A percentile compares a stretch with the other conserved stretches of the same genome.
Conservation (phyloP, 1,284 basidiomycete genomes). For the Tilletia indica region DNA sequence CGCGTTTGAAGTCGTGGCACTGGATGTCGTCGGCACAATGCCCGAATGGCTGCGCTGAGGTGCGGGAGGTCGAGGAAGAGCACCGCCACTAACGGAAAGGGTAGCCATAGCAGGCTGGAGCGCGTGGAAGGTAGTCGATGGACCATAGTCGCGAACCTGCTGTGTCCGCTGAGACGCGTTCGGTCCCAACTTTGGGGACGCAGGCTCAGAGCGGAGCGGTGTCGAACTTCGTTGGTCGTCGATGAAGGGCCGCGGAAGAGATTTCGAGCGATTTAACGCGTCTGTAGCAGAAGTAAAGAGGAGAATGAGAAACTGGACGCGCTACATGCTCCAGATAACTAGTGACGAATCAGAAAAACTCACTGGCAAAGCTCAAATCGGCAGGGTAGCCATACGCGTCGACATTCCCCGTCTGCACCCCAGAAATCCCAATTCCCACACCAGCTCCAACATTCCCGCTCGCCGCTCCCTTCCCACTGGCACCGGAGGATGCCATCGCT, state of each 20-base stretch:
- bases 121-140: conserved; percentile 14
- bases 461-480: not conserved
- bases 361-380: not conserved
- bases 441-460: not conserved
- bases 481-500: not conserved
- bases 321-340: too few species aligned
- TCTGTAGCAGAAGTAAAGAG: conserved; percentile 22
- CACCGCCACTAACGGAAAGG: not conserved
- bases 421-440: not conserved
- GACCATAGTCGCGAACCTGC: conserved; percentile 7
- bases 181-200: conserved; percentile 16
- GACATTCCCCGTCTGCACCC: not conserved
- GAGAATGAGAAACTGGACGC: too few species aligned
- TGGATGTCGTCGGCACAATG: not conserved
- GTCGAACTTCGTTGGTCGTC: conserved; percentile 20
- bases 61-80: not conserved
- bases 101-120: conserved; percentile 15
- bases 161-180: not conserved
- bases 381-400: not conserved
- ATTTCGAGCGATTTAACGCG: conserved; percentile 41
- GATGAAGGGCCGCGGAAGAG: conserved; percentile 31
- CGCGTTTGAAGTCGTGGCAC: not conserved
- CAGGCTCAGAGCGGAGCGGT: conserved; percentile 22
- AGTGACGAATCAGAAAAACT: not conserved
- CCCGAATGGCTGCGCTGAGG: not conserved